Evolutionary conservation across 768 basidiomycete species (phyloP), one percentile per base, ranked within the genome.

Genomic region (Phaeolepiota aurea): DNA sequence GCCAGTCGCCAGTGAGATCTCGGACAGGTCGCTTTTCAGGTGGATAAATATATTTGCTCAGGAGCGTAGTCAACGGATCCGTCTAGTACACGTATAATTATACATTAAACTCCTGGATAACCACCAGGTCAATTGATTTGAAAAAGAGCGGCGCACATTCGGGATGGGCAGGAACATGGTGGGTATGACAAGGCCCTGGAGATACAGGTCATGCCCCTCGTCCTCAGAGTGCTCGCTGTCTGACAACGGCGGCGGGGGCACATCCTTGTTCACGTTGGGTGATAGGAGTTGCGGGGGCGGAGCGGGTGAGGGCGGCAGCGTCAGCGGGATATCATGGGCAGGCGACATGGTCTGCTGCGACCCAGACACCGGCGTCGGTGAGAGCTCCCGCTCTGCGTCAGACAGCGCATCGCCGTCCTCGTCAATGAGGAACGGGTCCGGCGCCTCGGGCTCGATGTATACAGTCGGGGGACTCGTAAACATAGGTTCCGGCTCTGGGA

Each of bases 111-210:
- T 54, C 62, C 63, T 66, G 57, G 55, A 68, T 55, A 84, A 58
- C 77, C 75, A 82, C 77, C 77, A 83, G 9, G 71, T 68, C 33
- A 83, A 64, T 44, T 67, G 59, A 58, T 65, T 59, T 34, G 70
- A 73, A 46, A 74, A 61, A 37, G 63, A 62, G 49, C 51, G 63
- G 76, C 84, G 77, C 72, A 90, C 87, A 66, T 87, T 87, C 38
- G 88, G 87, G 32, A 89, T 83, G n/a, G 87, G 87, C 35, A 89
- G 63, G 56, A 90, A 90, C 81, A 89, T 82, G 22, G 78, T 82
- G 22, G 87, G 79, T 20, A 76, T 58, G 23, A 80, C 68, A 25
- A 89, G 74, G 25, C 76, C 77, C 2, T 86, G 84, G 19, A 86
- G 64, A 55, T 77, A 80, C 15, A 85, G 52, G 35, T 77, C 74